Conservation (phyloP, 495 filamentous ascomycete species). For the Xanthoparmelia taractica region DNA sequence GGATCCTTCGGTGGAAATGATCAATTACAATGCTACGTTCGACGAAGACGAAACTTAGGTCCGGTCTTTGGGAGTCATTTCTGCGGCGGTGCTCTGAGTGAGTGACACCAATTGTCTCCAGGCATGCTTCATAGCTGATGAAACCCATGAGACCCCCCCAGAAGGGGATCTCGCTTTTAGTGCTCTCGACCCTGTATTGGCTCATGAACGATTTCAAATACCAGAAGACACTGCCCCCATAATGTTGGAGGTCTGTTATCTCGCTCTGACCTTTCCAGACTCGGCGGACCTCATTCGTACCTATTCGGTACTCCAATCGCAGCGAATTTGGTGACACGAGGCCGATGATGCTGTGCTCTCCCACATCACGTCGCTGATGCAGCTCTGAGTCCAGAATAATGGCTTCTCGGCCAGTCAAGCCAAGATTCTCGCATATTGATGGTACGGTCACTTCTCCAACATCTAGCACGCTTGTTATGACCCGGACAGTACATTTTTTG, state of each 20-base stretch:
- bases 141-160: slow-evolving; percentile 87
- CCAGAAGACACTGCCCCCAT: slow-evolving; percentile 44
- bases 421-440: slow-evolving; percentile 43
- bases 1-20: slow-evolving; percentile 50
- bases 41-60: slow-evolving; percentile 70
- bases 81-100: slow-evolving; percentile 15
- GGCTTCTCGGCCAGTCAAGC: slow-evolving; percentile 34
- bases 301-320: slow-evolving; percentile 46
- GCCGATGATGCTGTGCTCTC: slow-evolving; percentile 62
- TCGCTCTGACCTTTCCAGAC: slow-evolving; percentile 23
- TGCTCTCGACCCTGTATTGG: slow-evolving; percentile 39
- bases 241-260: slow-evolving; percentile 19
- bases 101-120: slow-evolving; percentile 51
- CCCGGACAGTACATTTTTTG: not conserved
- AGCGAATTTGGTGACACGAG: slow-evolving; percentile 45
- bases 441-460: slow-evolving; percentile 33
- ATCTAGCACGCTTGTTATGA: not conserved
- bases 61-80: slow-evolving; percentile 36
- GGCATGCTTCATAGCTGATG: slow-evolving; percentile 79
- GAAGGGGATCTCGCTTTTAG: slow-evolving; percentile 51
- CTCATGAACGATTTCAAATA: slow-evolving; percentile 53
- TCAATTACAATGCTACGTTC: slow-evolving; percentile 77
- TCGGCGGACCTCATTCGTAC: slow-evolving; percentile 30
- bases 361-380: slow-evolving; percentile 39
- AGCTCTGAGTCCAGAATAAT: slow-evolving; percentile 48